Conservation (phyloP, 2,329 filamentous ascomycete genomes). For the Pezicula neosporulosa region DNA sequence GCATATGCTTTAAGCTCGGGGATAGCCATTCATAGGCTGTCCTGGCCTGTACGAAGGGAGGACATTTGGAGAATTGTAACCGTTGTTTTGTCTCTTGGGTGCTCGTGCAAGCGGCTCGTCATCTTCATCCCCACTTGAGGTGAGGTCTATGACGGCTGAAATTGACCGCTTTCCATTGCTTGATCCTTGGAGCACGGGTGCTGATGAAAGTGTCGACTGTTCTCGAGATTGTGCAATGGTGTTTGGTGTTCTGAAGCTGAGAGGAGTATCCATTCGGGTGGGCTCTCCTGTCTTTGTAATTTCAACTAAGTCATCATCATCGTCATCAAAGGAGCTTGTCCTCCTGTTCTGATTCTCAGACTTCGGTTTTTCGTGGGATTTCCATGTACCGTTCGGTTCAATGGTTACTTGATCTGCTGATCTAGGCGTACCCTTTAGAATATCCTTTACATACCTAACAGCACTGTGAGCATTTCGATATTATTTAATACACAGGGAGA, state of each 20-base stretch:
- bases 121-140: slow-evolving; percentile 49
- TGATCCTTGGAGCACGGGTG: slow-evolving; percentile 8
- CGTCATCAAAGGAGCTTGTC: slow-evolving; percentile 31
- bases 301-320: slow-evolving; percentile 48
- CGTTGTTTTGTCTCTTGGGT: slow-evolving; percentile 26
- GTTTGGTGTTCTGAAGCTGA: slow-evolving; percentile 16
- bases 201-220: slow-evolving; percentile 33
- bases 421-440: slow-evolving; percentile 68
- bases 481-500: slow-evolving; percentile 7
- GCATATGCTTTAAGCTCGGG: no score
- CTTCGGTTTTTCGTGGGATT: slow-evolving; percentile 26
- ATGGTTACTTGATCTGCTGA: slow-evolving; percentile 83
- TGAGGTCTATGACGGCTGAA: slow-evolving; percentile 49
- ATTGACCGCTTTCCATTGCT: slow-evolving; percentile 38
- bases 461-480: slow-evolving; percentile 9
- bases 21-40: no score
- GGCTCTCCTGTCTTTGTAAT: slow-evolving; percentile 31
- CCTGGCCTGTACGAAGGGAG: no score
- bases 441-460: slow-evolving; percentile 80
- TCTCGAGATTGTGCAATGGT: slow-evolving; percentile 21
- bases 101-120: slow-evolving; percentile 33
- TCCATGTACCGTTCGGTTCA: slow-evolving; percentile 83
- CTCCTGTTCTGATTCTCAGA: slow-evolving; percentile 14
- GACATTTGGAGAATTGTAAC: background rate
- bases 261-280: slow-evolving; percentile 25